phyloP scores from a whole-genome alignment of 78 protist genomes.

The Cavenderia fasciculata region DNA sequence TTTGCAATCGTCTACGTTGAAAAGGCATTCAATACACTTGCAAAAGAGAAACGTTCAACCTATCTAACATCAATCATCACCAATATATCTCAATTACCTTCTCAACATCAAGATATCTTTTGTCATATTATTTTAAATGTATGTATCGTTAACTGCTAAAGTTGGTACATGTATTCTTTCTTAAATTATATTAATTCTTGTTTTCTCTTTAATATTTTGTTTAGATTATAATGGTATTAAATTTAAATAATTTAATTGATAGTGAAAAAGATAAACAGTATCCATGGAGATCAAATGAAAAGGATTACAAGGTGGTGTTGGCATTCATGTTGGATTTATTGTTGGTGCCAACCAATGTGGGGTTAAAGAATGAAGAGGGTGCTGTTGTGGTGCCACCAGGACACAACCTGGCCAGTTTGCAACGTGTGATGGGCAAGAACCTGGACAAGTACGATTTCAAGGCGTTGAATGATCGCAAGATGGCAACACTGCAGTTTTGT shows the following conservation, averaged over 20 bases:
- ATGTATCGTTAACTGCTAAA: not conserved
- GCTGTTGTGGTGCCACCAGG: slow-evolving; percentile 36
- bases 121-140: slow-evolving; percentile 56
- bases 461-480: slow-evolving; percentile 15
- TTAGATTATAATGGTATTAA: slow-evolving; percentile 5
- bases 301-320: slow-evolving; percentile 11
- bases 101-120: slow-evolving; percentile 57
- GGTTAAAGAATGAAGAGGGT: not conserved
- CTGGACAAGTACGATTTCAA: slow-evolving; percentile 57
- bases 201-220: not conserved
- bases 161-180: not conserved
- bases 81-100: not conserved
- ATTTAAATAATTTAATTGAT: slow-evolving; percentile 6
- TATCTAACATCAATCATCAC: slow-evolving; percentile 3
- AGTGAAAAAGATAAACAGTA: slow-evolving; percentile 5
- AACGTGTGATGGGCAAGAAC: slow-evolving; percentile 49
- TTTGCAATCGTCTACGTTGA: slow-evolving; percentile 73
- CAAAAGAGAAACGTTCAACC: not conserved
- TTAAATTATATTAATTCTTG: not conserved
- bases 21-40: slow-evolving; percentile 39
- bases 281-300: slow-evolving; percentile 5
- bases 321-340: slow-evolving; percentile 50
- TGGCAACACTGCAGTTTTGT: slow-evolving; percentile 5
- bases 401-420: slow-evolving; percentile 10
- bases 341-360: slow-evolving; percentile 2